These are phyloP conservation scores for Cryptococcus sp. DNA, from an alignment of 1,284 basidiomycete genomes.

Conservation along the genomic window DNA sequence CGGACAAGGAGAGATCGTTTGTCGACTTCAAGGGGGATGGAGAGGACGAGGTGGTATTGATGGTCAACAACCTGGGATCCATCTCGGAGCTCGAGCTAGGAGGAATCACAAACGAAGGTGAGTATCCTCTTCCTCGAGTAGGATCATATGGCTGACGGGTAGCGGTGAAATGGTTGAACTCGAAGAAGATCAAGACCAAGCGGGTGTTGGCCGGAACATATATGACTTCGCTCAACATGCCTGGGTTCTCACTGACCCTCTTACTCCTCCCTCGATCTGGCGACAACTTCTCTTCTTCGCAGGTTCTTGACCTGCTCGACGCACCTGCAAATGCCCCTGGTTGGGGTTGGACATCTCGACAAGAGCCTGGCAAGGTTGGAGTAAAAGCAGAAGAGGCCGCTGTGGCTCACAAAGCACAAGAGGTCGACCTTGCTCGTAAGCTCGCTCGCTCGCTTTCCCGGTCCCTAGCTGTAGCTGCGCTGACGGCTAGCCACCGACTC, in stretches of 20 bases:
- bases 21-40: slow-evolving; percentile 66
- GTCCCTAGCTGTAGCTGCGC: background rate
- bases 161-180: slow-evolving; percentile 54
- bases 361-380: slow-evolving; percentile 26
- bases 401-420: slow-evolving; percentile 20
- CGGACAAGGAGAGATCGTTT: slow-evolving; percentile 78
- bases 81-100: slow-evolving; percentile 79
- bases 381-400: slow-evolving; percentile 19
- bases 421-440: slow-evolving; percentile 31
- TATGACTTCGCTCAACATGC: slow-evolving; percentile 93
- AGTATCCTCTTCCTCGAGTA: background rate
- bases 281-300: slow-evolving; percentile 44
- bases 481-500: slow-evolving; percentile 25
- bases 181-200: slow-evolving; percentile 56
- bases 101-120: slow-evolving; percentile 58
- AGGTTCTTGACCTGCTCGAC: slow-evolving; percentile 71
- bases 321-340: slow-evolving; percentile 67
- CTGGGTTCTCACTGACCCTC: slow-evolving; percentile 84
- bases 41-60: slow-evolving; percentile 53
- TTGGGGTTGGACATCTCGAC: slow-evolving; percentile 59
- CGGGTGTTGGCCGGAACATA: slow-evolving; percentile 71
- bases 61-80: slow-evolving; percentile 60
- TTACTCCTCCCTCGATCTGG: slow-evolving; percentile 63
- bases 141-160: background rate
- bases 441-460: background rate